Evolutionary conservation across 768 basidiomycete genomes (phyloP), one percentile per base, ranked within the genome.

Genomic region (Sarcodon aspratus): DNA sequence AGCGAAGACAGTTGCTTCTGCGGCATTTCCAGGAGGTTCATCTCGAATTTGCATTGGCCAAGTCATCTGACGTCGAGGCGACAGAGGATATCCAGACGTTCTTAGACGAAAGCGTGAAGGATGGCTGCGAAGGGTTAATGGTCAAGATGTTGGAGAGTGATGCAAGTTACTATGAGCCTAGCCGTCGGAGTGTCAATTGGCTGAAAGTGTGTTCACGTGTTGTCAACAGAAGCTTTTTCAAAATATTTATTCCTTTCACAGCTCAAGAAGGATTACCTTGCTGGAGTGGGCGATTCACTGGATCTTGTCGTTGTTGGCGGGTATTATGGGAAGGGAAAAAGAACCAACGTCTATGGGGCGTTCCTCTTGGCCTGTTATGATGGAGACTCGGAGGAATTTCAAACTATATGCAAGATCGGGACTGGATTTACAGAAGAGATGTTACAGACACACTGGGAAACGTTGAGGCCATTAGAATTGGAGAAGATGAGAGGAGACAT

Each of bases 51-150:
- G 80, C 78, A 38, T 98, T 94, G 61, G 96, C 96, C 9, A 91
- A 84, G 59, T 83, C 86, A 3, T 89, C 89, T 1, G 95, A 99
- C 59, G 74, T 83, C 12, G 82, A 91, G 51, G 87, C 84, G 7
- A 85, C 80, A 5, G 96, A 99, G 18, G 94, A 96, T 58, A 97
- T 99, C 44, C 92, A 96, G 60, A 62, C 75, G 1, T 98, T 99
- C 74, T 69, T 99, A 8, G 95, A 98, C 61, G 88, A 93, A 55
- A 93, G 89, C 63, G 90, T 99, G 55, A 97, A 93, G 62, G 96
- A 98, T 61, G 93, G 95, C 1, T 98, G 96, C 62, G 96, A 99
- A 64, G 96, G 96, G 9, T 76, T 99, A 43, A 99, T 99, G 96
- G 91, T 99, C 51, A 99, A 99, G 70, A 95, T 96, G 92, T 69